Percentiles rank a stretch among this genome's conserved stretches.
Evolutionary conservation across 2,329 filamentous ascomycete genomes (phyloP).

Genomic region (Fusarium nematophilum): DNA sequence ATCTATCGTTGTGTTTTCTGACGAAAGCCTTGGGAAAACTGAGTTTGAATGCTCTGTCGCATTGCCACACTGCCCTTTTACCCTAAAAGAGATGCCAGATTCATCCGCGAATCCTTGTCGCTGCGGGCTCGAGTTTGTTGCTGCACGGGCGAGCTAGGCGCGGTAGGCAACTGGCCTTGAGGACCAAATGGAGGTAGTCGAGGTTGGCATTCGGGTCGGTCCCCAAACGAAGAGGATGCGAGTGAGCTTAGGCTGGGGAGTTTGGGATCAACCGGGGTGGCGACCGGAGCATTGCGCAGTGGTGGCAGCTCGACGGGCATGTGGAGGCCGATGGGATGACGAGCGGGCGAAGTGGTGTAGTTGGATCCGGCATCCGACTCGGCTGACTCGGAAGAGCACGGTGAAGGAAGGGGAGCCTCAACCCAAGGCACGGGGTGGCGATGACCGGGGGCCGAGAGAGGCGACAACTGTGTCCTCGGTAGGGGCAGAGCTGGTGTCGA

Average conservation of each 20-base stretch:
- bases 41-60: too few relatives aligned
- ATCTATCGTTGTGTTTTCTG: too few relatives aligned
- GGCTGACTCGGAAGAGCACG: slow-evolving; percentile 60
- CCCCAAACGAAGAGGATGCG: slow-evolving; percentile 20
- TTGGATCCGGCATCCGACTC: slow-evolving; percentile 74
- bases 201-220: slow-evolving; percentile 22
- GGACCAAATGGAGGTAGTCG: slow-evolving; percentile 23
- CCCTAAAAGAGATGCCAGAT: slow-evolving; percentile 38
- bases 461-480: slow-evolving; percentile 26
- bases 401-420: slow-evolving; percentile 52
- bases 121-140: slow-evolving; percentile 28
- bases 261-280: slow-evolving; percentile 26
- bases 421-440: slow-evolving; percentile 41
- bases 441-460: slow-evolving; percentile 28
- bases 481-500: slow-evolving; percentile 31
- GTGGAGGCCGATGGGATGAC: slow-evolving; percentile 51
- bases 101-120: slow-evolving; percentile 40
- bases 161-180: slow-evolving; percentile 42
- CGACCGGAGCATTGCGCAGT: slow-evolving; percentile 30
- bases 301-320: slow-evolving; percentile 57
- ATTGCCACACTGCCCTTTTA: slow-evolving; percentile 6
- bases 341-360: slow-evolving; percentile 68
- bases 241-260: slow-evolving; percentile 46
- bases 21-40: too few relatives aligned
- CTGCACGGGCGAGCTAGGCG: slow-evolving; percentile 44